These are phyloP conservation scores for Hydrangea macrophylla DNA, from an alignment of 148 eudicot genomes.

Conservation along the genomic window DNA sequence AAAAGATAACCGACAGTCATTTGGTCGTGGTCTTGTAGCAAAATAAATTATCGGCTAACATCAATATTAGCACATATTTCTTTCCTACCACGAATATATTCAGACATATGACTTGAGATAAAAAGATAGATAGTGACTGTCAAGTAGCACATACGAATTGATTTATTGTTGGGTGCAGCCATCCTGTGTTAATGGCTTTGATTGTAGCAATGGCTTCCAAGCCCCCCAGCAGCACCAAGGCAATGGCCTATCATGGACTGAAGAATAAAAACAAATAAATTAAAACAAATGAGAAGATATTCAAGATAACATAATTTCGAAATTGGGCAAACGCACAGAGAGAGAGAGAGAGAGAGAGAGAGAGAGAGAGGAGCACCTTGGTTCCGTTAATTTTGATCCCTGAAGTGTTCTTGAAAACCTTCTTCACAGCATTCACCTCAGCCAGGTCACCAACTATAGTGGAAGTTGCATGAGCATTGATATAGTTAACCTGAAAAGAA, in stretches of 20 bases:
- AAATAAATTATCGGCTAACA: too few species aligned
- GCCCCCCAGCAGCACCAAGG: constrained; percentile 98
- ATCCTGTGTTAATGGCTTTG: constrained; percentile 83
- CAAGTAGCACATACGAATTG: constrained; percentile 69
- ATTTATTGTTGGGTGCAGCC: constrained; percentile 95
- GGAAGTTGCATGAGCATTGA: constrained; percentile 97
- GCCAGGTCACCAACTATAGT: constrained; percentile 93
- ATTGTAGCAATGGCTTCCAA: constrained; percentile 95
- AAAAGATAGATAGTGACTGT: neutral
- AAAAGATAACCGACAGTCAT: neutral
- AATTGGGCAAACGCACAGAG: neutral
- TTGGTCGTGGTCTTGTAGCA: neutral
- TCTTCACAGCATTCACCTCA: constrained; percentile 92
- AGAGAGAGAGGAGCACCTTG: too few species aligned
- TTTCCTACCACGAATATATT: too few species aligned
- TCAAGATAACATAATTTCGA: constrained; percentile 5
- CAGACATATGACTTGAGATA: too few species aligned
- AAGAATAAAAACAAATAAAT: constrained; percentile 8
- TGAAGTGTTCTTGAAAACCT: constrained; percentile 86
- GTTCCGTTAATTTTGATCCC: constrained; percentile 88
- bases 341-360: constrained; percentile 10
- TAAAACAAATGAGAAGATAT: neutral
- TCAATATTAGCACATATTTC: too few species aligned
- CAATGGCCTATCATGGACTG: constrained; percentile 99
- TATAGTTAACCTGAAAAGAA: constrained; percentile 74